Base-by-base conservation (phyloP, 2,329 filamentous ascomycete species). In the Fonsecaea erecta region DNA sequence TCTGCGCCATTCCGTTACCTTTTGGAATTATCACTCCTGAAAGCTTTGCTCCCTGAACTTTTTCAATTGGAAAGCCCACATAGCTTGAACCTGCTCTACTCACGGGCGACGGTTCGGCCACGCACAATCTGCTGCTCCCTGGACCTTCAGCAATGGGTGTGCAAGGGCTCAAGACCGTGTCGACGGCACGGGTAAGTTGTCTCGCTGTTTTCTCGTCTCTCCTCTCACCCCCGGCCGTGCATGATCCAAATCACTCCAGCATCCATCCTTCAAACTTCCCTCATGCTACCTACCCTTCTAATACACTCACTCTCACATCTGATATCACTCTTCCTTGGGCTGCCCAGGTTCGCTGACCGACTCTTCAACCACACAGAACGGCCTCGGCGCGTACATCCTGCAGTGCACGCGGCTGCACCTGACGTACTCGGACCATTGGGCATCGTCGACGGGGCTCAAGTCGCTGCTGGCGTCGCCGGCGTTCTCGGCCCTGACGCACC, bases 351-450 rank as follows among this genome's bases (percentile, higher is more conserved):
- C n/a, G n/a, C n/a, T n/a, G n/a, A n/a, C n/a, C n/a, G n/a, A n/a
- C n/a, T n/a, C n/a, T n/a, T n/a, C n/a, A 18, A 11, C 7, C 35
- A 24, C 26, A 37, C 48, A 98, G 93, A 98, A 99, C 83, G 95
- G 95, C 84, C 85, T 98, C 72, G 94, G 94, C 74, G 91, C 93
- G 77, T 98, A 98, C 83, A 92, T 99, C 79, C 87, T 97, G 64
- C 94, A 97, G 83, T 99, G 95, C 88, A 96, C 92, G 84, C 91
- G 90, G 76, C 84, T 99, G 78, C 92, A 97, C 78, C 92, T 99
- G 76, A 91, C 96, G 82, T 99, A 97, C 83, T 98, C 95, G 83
- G 93, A 98, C 84, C 93, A 90, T 87, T 92, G 91, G 64, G 95
- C 93, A 69, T 96, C 92, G 78, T 98, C 94, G 40, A 88, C 83